phyloP scores from a whole-genome alignment of 495 filamentous ascomycete species.

The Penicillium arizonense region DNA sequence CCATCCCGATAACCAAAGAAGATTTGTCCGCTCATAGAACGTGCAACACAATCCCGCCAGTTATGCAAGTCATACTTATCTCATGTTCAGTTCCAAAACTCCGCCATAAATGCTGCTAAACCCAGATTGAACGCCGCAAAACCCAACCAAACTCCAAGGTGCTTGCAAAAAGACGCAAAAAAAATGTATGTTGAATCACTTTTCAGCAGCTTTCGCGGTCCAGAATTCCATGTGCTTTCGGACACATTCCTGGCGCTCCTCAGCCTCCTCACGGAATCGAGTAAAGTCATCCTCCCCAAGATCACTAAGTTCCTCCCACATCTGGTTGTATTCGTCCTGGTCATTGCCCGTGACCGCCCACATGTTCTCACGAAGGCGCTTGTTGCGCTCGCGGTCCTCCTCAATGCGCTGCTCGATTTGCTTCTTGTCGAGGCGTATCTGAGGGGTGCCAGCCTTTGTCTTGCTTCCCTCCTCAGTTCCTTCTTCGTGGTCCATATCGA shows the following conservation, averaged over 20 bases:
- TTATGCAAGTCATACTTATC: no score
- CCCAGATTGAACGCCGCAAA: no score
- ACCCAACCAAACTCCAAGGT: not conserved
- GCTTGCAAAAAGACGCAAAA: not conserved
- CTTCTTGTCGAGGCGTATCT: conserved; percentile 68
- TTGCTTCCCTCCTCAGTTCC: conserved; percentile 21
- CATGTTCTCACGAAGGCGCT: conserved; percentile 81
- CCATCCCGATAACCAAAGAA: no score
- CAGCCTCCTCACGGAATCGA: conserved; percentile 67
- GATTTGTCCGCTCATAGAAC: no score
- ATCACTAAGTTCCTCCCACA: conserved; percentile 80
- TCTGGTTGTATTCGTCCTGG: conserved; percentile 61
- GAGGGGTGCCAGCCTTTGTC: conserved; percentile 30
- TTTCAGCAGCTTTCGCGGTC: not conserved
- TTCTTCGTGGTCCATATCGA: conserved; percentile 39
- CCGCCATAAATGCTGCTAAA: no score
- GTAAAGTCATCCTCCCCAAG: conserved; percentile 80
- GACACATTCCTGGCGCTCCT: conserved; percentile 45
- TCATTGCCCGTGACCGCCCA: conserved; percentile 73
- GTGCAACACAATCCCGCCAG: no score
- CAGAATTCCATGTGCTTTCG: conserved; percentile 7
- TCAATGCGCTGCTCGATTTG: conserved; percentile 95
- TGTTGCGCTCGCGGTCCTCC: conserved; percentile 93
- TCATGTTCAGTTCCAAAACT: no score
- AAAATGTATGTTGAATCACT: not conserved